Evolutionary conservation across 108 stramenopile species (phyloP), one percentile per base, ranked within the genome.

Genomic region (Discostella pseudostelligera): DNA sequence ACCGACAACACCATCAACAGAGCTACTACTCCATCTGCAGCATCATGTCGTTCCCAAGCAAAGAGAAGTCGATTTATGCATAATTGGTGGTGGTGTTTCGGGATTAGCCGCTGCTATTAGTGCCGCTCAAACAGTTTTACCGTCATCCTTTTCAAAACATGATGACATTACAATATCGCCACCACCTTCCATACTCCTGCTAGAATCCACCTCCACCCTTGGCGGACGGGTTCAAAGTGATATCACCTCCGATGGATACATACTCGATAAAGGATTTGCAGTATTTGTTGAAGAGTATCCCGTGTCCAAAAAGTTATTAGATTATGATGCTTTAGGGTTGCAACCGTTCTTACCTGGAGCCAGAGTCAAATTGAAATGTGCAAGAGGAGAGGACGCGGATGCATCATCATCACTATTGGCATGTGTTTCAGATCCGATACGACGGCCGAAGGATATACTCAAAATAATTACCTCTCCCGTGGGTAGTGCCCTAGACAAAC

Each of bases 201-300:
- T 89, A 16, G 90, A 94, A 69, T 74, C 86, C 1, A 49, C 62
- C n/a, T 39, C 61, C 11, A 62, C 74, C 8, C 26, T 88, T n/a
- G 93, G 93, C 8, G 93, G 93, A 1, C 75, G 93, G 12, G 89
- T 94, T 8, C 65, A 65, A 40, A 89, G 85, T 14, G 90, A 89
- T 40, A 39, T 39, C 6, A 88, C 85, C 0, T 47, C 60, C 29
- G 88, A 89, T 62, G 93, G 93, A 14, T 94, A 79, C 68, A 69
- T 72, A 13, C 80, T 94, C 32, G 93, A 92, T 74, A 72, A 81
- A 44, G 90, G 93, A 62, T 94, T 91, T 72, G 93, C 93, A 26
- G 93, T 94, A 6, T 92, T 94, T 65, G 87, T 94, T 54, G 87
- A 91, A 54, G 77, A 89, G 59, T 94, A 94, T 70, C 93, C 93